A percentile compares a stretch with the other conserved stretches of the same genome.
These are phyloP conservation scores for Gossypioides kirkii DNA, from an alignment of 345 rosid genomes.

Conservation along the genomic window DNA sequence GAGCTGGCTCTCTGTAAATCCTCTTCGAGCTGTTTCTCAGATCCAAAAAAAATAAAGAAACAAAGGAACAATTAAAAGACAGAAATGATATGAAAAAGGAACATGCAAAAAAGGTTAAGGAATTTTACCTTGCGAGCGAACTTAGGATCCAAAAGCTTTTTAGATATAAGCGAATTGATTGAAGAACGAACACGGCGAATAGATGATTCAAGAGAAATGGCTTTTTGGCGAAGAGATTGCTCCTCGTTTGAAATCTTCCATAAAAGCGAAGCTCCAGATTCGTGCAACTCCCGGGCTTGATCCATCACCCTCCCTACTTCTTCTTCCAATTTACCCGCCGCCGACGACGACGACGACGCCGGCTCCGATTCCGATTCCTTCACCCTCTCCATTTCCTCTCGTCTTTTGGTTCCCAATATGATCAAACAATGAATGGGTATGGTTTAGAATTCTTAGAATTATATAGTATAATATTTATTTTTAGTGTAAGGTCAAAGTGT, in stretches of 20 bases:
- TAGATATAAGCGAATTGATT: conserved; percentile 37
- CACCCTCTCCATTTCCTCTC: conserved; percentile 1
- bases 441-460: background rate
- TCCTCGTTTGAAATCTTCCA: conserved; percentile 58
- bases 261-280: conserved; percentile 53
- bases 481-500: background rate
- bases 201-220: conserved; percentile 59
- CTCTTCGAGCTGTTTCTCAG: conserved; percentile 53
- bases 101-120: background rate
- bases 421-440: no score
- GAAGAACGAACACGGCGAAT: conserved; percentile 61
- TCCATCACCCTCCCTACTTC: conserved; percentile 61
- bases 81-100: background rate
- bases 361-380: conserved; percentile 19
- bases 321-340: conserved; percentile 39
- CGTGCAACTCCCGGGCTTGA: conserved; percentile 74
- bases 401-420: background rate
- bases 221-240: conserved; percentile 63
- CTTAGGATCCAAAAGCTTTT: conserved; percentile 38
- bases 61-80: background rate
- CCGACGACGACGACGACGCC: background rate
- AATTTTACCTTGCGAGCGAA: conserved; percentile 51
- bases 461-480: background rate
- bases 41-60: background rate
- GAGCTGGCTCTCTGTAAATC: conserved; percentile 77